Conservation (phyloP, 2,329 filamentous ascomycete genomes). For the Aquanectria penicillioides region DNA sequence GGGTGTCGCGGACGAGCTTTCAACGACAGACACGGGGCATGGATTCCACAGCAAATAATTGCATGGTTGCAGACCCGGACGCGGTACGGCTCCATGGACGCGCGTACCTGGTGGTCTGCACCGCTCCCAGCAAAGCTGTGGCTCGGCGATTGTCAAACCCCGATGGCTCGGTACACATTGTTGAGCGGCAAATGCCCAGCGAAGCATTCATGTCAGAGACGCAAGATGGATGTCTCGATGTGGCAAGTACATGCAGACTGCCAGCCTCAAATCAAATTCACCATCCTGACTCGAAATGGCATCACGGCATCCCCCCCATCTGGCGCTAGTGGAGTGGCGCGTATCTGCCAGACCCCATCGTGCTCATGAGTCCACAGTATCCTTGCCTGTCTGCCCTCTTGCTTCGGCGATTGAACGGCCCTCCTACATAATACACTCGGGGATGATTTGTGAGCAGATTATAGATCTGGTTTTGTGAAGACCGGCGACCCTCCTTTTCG, state of each 20-base stretch:
- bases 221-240: no score
- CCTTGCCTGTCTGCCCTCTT: background rate
- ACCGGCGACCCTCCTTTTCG: background rate
- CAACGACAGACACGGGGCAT: background rate
- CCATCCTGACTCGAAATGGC: conserved; percentile 8
- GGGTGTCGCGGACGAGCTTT: background rate
- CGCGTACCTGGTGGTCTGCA: background rate
- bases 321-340: conserved; percentile 5
- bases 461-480: background rate
- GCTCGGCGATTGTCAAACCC: no score
- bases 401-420: conserved; percentile 7
- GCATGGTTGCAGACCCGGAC: background rate
- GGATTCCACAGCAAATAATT: background rate
- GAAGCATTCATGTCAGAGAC: no score
- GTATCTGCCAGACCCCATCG: background rate
- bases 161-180: no score
- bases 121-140: background rate
- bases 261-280: background rate
- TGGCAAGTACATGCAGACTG: no score
- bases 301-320: conserved; percentile 16
- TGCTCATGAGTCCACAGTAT: conserved; percentile 6
- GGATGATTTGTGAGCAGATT: conserved; percentile 9
- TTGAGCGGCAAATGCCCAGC: no score
- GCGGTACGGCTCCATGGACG: background rate
- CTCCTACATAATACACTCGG: background rate